These are phyloP conservation scores for Stephania yunnanensis DNA, from an alignment of 164 flowering plant species.

Conservation along the genomic window DNA sequence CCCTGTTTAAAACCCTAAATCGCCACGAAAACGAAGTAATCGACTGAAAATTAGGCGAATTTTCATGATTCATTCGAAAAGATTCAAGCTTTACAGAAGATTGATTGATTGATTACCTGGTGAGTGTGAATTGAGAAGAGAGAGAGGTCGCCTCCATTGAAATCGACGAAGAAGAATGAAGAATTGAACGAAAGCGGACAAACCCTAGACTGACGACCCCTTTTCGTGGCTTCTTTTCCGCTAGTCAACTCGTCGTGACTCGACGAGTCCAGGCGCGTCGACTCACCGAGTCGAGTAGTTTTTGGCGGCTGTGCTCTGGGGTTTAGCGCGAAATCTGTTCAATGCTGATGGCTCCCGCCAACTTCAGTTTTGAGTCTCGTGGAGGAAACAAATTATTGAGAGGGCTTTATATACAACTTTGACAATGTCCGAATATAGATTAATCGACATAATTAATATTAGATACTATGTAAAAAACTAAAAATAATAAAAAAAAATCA, in stretches of 20 bases:
- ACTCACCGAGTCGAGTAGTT: background rate
- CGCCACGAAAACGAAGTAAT: background rate
- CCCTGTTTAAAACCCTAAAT: conserved; percentile 13
- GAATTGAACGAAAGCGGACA: background rate
- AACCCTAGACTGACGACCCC: background rate
- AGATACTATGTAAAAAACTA: no score
- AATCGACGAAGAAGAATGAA: background rate
- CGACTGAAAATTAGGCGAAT: background rate
- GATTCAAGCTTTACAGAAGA: background rate
- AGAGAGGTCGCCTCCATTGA: conserved; percentile 4
- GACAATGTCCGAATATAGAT: no score
- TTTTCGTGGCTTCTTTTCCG: background rate
- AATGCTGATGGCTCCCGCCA: no score
- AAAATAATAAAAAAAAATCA: no score
- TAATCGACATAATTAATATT: no score
- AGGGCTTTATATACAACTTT: no score
- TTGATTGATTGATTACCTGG: background rate
- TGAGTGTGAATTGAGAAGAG: background rate
- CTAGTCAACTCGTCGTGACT: background rate
- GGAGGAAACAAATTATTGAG: no score
- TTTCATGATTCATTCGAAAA: background rate
- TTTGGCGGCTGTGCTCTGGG: no score
- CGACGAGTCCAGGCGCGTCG: background rate
- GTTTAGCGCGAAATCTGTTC: background rate
- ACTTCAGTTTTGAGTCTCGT: no score